phyloP scores from a whole-genome alignment of 495 filamentous ascomycete species.

The Lasiosphaeria ovina region DNA sequence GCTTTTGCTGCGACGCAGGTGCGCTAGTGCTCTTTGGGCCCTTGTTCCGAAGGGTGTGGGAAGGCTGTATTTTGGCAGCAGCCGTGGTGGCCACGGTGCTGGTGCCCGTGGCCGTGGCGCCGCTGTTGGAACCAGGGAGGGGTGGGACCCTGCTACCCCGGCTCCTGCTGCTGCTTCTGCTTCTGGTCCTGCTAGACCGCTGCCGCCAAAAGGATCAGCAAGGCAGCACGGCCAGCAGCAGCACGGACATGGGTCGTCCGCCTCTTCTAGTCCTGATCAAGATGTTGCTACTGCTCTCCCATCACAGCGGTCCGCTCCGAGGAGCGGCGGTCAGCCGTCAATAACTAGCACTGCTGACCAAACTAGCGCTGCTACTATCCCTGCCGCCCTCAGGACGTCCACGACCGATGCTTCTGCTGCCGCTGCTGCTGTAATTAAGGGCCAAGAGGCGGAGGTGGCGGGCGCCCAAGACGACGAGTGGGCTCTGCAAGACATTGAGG shows the following conservation, averaged over 20 bases:
- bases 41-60: constrained; percentile 50
- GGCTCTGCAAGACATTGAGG: constrained; percentile 48
- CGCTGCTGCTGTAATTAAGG: no score
- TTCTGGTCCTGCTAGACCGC: not conserved
- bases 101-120: not conserved
- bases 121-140: not conserved
- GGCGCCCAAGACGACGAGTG: constrained; percentile 30
- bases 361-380: no score
- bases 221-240: constrained; percentile 5
- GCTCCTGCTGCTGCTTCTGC: constrained; percentile 1
- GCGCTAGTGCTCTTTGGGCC: constrained; percentile 53
- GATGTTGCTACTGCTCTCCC: not conserved
- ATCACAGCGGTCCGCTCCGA: constrained; percentile 17
- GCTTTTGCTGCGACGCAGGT: constrained; percentile 47
- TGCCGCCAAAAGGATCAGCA: not conserved
- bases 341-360: not conserved
- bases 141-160: not conserved
- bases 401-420: no score
- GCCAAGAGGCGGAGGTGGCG: not conserved
- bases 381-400: no score
- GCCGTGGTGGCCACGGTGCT: not conserved
- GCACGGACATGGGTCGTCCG: constrained; percentile 6
- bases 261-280: not conserved
- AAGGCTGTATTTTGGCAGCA: constrained; percentile 52
- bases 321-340: constrained; percentile 5